These are phyloP conservation scores for Pleodorina starrii DNA, from an alignment of 139 green algal genomes.

Conservation along the genomic window DNA sequence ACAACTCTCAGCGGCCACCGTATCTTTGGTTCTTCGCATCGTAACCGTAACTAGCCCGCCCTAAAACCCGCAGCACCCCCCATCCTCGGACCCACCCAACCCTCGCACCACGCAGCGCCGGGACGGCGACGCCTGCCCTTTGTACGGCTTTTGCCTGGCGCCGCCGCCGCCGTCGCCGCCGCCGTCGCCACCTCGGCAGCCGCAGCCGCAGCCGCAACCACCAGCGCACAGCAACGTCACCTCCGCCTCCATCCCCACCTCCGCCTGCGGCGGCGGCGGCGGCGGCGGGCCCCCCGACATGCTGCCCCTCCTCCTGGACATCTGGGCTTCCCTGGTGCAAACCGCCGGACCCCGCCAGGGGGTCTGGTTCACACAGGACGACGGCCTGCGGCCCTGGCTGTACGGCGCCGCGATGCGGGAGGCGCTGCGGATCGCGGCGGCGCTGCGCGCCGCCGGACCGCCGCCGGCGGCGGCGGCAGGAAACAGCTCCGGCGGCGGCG, in stretches of 20 bases:
- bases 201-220: too few species aligned
- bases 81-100: too few species aligned
- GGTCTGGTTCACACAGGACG: slow-evolving; percentile 5
- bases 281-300: background rate
- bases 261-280: too few species aligned
- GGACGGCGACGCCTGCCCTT: background rate
- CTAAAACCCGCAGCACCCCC: too few species aligned
- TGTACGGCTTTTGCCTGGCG: background rate
- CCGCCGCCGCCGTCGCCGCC: background rate
- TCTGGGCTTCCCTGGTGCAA: background rate
- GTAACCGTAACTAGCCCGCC: too few species aligned
- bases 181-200: too few species aligned
- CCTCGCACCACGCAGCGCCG: background rate
- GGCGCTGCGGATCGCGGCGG: slow-evolving; percentile 8
- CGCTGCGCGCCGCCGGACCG: background rate
- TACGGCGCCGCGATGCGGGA: background rate
- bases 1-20: too few species aligned
- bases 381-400: background rate
- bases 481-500: background rate
- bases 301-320: slow-evolving; percentile 19
- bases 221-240: too few species aligned
- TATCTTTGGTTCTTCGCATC: too few species aligned
- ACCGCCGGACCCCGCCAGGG: slow-evolving; percentile 1
- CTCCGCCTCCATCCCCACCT: too few species aligned
- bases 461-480: background rate